phyloP scores from a whole-genome alignment of 768 basidiomycete species.

The Mycena vitilis region DNA sequence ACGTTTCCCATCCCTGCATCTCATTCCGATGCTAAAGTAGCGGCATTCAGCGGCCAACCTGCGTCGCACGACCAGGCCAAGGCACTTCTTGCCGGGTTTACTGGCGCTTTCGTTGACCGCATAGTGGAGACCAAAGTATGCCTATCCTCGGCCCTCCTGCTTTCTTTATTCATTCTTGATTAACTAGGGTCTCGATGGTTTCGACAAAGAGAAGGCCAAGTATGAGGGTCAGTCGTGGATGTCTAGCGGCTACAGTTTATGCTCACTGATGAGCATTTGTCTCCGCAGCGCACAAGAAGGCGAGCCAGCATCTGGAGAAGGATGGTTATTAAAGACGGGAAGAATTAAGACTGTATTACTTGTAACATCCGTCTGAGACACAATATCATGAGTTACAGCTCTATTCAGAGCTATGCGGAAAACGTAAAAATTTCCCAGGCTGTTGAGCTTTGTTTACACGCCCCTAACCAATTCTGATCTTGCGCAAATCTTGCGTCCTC shows the following conservation, averaged over 20 bases:
- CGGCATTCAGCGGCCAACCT: slow-evolving; percentile 14
- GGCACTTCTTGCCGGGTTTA: slow-evolving; percentile 12
- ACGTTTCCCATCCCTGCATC: background rate
- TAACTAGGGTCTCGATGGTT: slow-evolving; percentile 9
- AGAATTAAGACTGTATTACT: background rate
- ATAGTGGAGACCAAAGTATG: slow-evolving; percentile 27
- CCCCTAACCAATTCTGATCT: no score
- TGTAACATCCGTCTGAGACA: background rate
- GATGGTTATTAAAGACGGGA: slow-evolving; percentile 6
- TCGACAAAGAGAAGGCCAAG: slow-evolving; percentile 13
- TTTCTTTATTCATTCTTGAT: background rate
- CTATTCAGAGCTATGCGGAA: no score
- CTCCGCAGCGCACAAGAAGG: slow-evolving; percentile 16
- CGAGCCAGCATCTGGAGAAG: slow-evolving; percentile 3
- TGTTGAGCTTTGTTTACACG: no score
- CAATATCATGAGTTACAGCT: background rate
- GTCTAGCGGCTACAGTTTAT: background rate
- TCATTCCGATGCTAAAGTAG: background rate
- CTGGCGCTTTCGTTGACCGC: slow-evolving; percentile 22
- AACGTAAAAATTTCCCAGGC: no score
- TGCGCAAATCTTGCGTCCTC: no score
- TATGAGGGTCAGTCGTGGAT: slow-evolving; percentile 7
- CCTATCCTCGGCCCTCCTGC: no score
- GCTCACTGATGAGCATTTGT: background rate
- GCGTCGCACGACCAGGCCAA: slow-evolving; percentile 25